Percentiles rank a stretch among this genome's conserved stretches.
Evolutionary conservation across 1,284 basidiomycete genomes (phyloP).

Genomic region (Trametes polyzona): DNA sequence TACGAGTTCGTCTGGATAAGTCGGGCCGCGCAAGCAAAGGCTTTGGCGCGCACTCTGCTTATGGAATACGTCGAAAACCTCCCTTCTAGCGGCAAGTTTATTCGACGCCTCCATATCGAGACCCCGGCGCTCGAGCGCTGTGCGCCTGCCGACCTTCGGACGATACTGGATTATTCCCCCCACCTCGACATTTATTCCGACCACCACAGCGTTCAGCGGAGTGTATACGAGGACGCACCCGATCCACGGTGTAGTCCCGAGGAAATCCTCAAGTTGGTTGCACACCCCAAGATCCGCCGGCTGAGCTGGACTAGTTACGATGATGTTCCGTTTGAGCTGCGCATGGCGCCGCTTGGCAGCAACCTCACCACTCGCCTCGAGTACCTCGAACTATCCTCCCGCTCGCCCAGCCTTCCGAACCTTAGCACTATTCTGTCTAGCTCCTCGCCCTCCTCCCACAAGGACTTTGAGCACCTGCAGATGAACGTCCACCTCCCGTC

Average conservation of each 20-base stretch:
- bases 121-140: constrained; percentile 70
- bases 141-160: constrained; percentile 62
- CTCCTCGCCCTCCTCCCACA: constrained; percentile 21
- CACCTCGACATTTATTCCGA: constrained; percentile 64
- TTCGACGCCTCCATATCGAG: constrained; percentile 69
- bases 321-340: constrained; percentile 60
- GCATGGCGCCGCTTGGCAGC: constrained; percentile 56
- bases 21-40: constrained; percentile 57
- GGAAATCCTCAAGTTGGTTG: constrained; percentile 59
- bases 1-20: constrained; percentile 74
- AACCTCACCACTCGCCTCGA: constrained; percentile 52
- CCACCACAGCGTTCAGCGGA: constrained; percentile 61
- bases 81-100: constrained; percentile 54
- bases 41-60: constrained; percentile 56
- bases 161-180: constrained; percentile 66
- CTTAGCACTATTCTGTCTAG: constrained; percentile 28
- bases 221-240: constrained; percentile 45
- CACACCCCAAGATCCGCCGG: constrained; percentile 58
- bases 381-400: constrained; percentile 61
- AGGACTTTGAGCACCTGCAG: constrained; percentile 27
- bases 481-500: constrained; percentile 51
- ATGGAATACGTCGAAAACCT: constrained; percentile 44
- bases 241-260: constrained; percentile 53
- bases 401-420: constrained; percentile 34
- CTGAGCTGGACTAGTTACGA: constrained; percentile 75